Base-by-base conservation (phyloP, 306 rosid genomes). In the Vigna nakashimae region DNA sequence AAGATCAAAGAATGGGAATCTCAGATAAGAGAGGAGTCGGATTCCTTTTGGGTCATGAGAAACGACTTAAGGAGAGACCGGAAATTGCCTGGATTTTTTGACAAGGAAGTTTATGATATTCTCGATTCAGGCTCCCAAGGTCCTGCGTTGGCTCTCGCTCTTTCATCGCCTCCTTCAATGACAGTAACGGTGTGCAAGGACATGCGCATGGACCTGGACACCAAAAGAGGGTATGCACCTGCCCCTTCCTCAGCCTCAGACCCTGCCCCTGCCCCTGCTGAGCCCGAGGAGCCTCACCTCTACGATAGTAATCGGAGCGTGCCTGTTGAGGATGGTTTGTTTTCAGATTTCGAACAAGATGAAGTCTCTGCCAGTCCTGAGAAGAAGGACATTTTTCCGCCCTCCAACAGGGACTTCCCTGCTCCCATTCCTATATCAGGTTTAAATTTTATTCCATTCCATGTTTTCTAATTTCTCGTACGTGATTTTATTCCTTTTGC, bases 41-140 rank as follows among this genome's bases (percentile, higher is more conserved):
- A 91, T n/a, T 91, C 97, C 17, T 91, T 83, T 88, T 91, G 97
- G 97, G 88, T 87, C 24, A 87, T 89, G 92, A 85, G 97, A 74
- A 91, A 91, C 69, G 97, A 91, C 73, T 71, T 89, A 82, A 84
- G 97, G 80, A 85, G 97, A 6, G 97, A 89, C 84, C 85, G 88
- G 76, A 91, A 89, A 77, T 70, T 91, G 59, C 92, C 97, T 0
- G 94, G 94, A 7, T 91, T 91, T 87, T 91, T 91, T 81, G 97
- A 91, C 36, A 91, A 80, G 74, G 97, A 91, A 84, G 97, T 91
- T 69, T 91, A 79, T 73, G 94, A 91, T 85, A 91, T 91, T 49
- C 73, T 91, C 17, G 93, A 88, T 68, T 81, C 94, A 46, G 91
- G 87, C 32, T 80, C 91, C 12, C 86, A 51, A 17, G 45, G 42